Base-by-base conservation (phyloP, 306 rosid species). In the Lupinus albus region DNA sequence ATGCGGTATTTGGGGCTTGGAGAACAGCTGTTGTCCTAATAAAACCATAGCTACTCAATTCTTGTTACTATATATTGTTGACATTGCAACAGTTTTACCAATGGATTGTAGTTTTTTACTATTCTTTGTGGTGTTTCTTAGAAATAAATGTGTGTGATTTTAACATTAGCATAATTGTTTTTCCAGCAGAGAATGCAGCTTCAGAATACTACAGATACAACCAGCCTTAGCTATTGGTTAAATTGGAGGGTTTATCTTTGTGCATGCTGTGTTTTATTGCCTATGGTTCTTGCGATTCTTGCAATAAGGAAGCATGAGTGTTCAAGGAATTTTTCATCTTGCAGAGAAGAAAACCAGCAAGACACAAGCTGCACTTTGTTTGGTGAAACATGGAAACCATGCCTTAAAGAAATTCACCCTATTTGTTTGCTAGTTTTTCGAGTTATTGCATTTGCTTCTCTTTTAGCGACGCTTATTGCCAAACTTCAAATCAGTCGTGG, bases 371-470 rank as follows among this genome's bases (percentile, higher is more conserved):
- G 9, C 71, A 58, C 48, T 65, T 57, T 65, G 14, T 28, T 57
- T 17, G 78, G 83, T 33, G 85, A 88, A 79, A 80, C 81, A 41
- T 86, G 96, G 94, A 88, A 80, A 70, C 94, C 94, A 42, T 88
- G 94, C 78, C 74, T 91, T 67, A 75, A 78, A 50, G 78, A 55
- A 21, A 81, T 91, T 71, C 91, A 88, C 54, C 94, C 97, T 6
- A 12, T 76, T 53, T 85, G 87, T 84, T 61, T 91, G 77, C 78
- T 91, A 81, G 79, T 20, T 77, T 86, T 74, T 68, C 84, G 96
- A 17, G 52, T 86, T 49, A 21, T 64, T 64, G 83, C 96, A 5
- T 86, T 83, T 69, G 55, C 52, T 75, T 41, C 67, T 56, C 86
- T 86, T 52, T 75, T 88, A 81, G 82, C 72, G 38, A 36, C 87